Evolutionary conservation across 768 basidiomycete genomes (phyloP), one percentile per base, ranked within the genome.

Genomic region (Pilatotrama ljubarskyi): DNA sequence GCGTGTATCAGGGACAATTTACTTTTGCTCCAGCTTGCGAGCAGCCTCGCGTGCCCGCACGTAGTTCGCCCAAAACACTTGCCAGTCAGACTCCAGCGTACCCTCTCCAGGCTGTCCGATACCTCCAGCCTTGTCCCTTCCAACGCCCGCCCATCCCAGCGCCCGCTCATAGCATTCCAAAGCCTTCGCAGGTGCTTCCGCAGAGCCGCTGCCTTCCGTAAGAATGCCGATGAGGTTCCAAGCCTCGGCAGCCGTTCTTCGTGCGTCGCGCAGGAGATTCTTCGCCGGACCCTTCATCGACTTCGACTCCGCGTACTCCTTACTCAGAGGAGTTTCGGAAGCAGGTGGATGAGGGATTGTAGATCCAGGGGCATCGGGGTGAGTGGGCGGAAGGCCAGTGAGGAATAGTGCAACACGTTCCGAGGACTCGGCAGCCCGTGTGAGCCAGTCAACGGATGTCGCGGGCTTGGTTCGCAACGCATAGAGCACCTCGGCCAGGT

Each of bases 201-300:
- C 50, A 56, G 71, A 69, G n/a, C 62, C 63, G 25, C 58, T 55
- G 46, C 71, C 61, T 65, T 90, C 87, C n/a, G 78, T 76, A 8
- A 92, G 73, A 40, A 90, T 74, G 13, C 90, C 90, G 70, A 86
- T 76, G 61, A 91, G 74, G 67, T 84, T 87, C 88, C 88, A 91
- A 5, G 88, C 83, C 71, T 90, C 86, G 0, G 86, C 85, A 15
- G 88, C 85, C 25, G 87, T 84, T 44, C 87, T 77, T 15, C 86
- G 81, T 17, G 90, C 81, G 68, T 91, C 88, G 26, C 86, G 83
- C 53, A 91, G 77, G 15, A 91, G 73, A 51, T 76, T 76, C 43
- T 67, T 72, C 25, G 90, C 87, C 7, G 83, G 81, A 54, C 76
- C 79, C 55, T 73, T 77, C 77, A 90, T 81, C 41, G 77, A 75